phyloP scores from a whole-genome alignment of 768 basidiomycete genomes.

The Termitomyces sp. region DNA sequence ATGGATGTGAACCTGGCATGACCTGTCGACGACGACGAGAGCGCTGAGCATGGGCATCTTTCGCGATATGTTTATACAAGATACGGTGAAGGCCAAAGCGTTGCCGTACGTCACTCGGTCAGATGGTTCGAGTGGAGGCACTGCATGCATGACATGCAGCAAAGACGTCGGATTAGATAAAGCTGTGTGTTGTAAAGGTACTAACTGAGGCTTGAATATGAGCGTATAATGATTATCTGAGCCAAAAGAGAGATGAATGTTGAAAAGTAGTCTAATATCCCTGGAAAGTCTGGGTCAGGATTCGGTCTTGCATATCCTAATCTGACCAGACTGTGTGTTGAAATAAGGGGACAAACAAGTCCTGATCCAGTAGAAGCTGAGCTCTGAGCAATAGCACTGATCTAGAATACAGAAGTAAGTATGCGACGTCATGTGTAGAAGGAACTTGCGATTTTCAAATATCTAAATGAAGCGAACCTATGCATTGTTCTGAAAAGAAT shows the following conservation, averaged over 20 bases:
- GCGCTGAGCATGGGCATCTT: background rate
- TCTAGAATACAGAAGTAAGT: background rate
- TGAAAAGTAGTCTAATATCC: too few relatives aligned
- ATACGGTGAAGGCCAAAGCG: background rate
- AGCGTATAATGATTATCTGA: background rate
- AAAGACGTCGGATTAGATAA: background rate
- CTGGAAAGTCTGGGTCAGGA: background rate
- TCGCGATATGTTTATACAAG: background rate
- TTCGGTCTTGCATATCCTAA: background rate
- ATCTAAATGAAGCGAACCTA: background rate
- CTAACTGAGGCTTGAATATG: background rate
- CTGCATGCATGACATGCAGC: background rate
- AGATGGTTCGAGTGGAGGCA: background rate
- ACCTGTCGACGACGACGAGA: background rate
- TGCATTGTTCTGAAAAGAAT: background rate
- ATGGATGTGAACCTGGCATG: background rate
- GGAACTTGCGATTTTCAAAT: background rate
- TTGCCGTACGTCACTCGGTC: background rate
- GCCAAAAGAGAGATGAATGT: background rate
- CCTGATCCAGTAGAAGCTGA: background rate
- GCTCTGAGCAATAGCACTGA: background rate
- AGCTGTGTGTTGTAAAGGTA: background rate
- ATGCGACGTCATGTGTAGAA: background rate
- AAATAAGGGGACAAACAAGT: background rate
- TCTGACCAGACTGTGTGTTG: background rate